Evolutionary conservation across 2,329 filamentous ascomycete genomes (phyloP), one percentile per base, ranked within the genome.

Genomic region (Arthrobotrys sinensis): DNA sequence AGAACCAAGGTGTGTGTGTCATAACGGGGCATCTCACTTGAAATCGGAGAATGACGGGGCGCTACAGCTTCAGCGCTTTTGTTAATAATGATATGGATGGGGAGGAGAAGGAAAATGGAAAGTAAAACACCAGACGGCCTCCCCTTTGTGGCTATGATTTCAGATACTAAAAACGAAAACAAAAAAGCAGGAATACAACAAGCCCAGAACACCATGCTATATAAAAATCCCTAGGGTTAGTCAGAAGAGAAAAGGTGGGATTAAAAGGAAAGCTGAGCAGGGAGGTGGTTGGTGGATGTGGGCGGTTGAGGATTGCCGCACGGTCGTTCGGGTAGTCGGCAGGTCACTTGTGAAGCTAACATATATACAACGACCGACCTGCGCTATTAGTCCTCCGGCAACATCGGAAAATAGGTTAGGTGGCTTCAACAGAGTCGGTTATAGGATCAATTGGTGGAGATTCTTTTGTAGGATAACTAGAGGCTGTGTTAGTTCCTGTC

Each of bases 391-490:
- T 55, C 50, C 3, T 62, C 43, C 32, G 21, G 10, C 28, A 28
- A n/a, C 10, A 43, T 71, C 16, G 19, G 57, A 36, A 12, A 19
- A 36, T 28, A 14, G 28, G 10, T 53, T 21, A 5, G 14, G 8
- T 16, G 45, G 36, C 4, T 32, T 28, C 11, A 12, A 11, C 16
- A 50, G 19, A 21, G 7, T 16, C 11, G 28, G 45, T 81, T 82
- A 82, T 79, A 82, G 68, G 63, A 82, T 81, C 64, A 82, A 60
- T 10, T 70, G 80, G 67, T 82, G 78, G 28, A 82, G 79, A 64
- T 82, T 82, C 70, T 81, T 81, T 77, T 82, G 81, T 8, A 82
- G 76, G 60, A 82, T 82, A 70, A 82, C 76, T 79, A 48, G 8
- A 57, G 34, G 6, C 40, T 32, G 45, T 19, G 67, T 77, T 62